phyloP scores from a whole-genome alignment of 2,329 filamentous ascomycete species.

The Botrytis fabae region DNA sequence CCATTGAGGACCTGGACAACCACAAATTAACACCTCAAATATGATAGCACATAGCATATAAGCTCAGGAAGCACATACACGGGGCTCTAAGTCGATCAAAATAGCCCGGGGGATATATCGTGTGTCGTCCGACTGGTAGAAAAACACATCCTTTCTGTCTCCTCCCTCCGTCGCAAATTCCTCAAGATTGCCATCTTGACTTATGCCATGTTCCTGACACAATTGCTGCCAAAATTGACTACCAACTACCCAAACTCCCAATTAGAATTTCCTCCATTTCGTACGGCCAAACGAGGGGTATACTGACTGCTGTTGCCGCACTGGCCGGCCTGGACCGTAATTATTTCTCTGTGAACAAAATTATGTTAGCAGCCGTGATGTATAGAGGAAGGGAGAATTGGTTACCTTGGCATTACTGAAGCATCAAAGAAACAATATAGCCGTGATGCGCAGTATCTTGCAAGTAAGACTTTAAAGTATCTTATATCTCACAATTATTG shows the following conservation, averaged over 20 bases:
- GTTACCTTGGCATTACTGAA: constrained; percentile 42
- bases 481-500: not conserved
- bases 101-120: constrained; percentile 97
- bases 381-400: not conserved
- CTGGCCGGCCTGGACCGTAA: constrained; percentile 97
- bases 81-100: constrained; percentile 89
- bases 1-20: constrained; percentile 71
- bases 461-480: not conserved
- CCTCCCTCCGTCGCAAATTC: constrained; percentile 97
- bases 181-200: constrained; percentile 92
- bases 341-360: constrained; percentile 75
- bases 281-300: constrained; percentile 15
- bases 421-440: constrained; percentile 28
- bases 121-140: constrained; percentile 99
- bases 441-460: constrained; percentile 11
- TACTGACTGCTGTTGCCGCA: constrained; percentile 97
- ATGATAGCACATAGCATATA: not conserved
- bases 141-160: constrained; percentile 98
- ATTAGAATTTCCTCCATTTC: constrained; percentile 24
- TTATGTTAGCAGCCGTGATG: constrained; percentile 24
- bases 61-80: constrained; percentile 52
- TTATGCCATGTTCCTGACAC: constrained; percentile 97
- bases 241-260: constrained; percentile 62
- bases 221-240: constrained; percentile 99
- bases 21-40: constrained; percentile 19